These are phyloP conservation scores for Anastatica hierochuntica DNA, from an alignment of 345 rosid genomes.

Conservation along the genomic window DNA sequence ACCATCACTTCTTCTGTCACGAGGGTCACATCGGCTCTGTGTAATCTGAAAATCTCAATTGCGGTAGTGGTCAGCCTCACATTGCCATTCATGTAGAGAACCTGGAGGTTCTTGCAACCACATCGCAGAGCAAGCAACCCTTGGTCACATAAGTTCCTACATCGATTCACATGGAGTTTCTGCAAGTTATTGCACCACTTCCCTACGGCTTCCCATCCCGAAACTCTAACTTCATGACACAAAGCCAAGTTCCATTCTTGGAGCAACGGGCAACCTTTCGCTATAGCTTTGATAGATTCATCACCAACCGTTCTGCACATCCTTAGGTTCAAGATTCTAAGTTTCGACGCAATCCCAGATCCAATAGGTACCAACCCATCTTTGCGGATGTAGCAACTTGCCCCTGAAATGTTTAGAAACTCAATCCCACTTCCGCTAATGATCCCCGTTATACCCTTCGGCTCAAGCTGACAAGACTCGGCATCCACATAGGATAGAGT, in stretches of 20 bases:
- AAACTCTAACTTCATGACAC: conserved; percentile 46
- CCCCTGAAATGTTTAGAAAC: conserved; percentile 37
- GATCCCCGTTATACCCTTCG: conserved; percentile 44
- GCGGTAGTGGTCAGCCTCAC: conserved; percentile 24
- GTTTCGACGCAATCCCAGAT: conserved; percentile 40
- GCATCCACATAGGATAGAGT: conserved; percentile 45
- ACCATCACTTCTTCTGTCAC: conserved; percentile 38
- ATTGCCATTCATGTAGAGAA: conserved; percentile 37
- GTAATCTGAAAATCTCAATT: conserved; percentile 41
- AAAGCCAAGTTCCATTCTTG: conserved; percentile 63
- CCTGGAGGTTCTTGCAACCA: conserved; percentile 52
- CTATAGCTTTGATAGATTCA: conserved; percentile 52
- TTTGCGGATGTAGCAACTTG: conserved; percentile 17
- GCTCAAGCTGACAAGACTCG: conserved; percentile 41
- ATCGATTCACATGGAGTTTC: conserved; percentile 66
- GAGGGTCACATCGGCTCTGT: conserved; percentile 36
- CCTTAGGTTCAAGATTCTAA: conserved; percentile 48
- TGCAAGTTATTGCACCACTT: conserved; percentile 40
- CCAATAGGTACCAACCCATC: conserved; percentile 40
- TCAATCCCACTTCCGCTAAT: conserved; percentile 64
- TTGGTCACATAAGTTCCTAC: conserved; percentile 45
- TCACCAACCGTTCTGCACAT: conserved; percentile 57
- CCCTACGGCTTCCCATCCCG: conserved; percentile 60
- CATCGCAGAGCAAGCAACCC: conserved; percentile 49
- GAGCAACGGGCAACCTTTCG: conserved; percentile 58